Percentiles rank a stretch among this genome's conserved stretches.
These are phyloP conservation scores for Camelina laxa DNA, from an alignment of 345 rosid species.

Conservation along the genomic window DNA sequence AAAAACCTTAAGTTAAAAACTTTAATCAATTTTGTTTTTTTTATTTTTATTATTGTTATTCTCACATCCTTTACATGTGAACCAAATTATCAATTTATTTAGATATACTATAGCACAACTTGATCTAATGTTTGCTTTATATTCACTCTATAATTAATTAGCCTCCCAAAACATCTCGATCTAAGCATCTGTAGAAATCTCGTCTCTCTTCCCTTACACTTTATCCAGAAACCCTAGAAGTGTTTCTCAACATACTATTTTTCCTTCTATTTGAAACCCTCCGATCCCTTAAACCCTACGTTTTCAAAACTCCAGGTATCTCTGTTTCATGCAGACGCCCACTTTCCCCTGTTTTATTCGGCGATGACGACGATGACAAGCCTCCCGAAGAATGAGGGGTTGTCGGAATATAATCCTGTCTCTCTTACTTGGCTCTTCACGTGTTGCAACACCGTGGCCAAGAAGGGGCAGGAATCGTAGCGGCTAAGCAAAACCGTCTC, in stretches of 20 bases:
- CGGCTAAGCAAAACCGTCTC: slow-evolving; percentile 62
- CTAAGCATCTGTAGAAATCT: slow-evolving; percentile 20
- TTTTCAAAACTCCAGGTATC: slow-evolving; percentile 16
- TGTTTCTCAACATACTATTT: slow-evolving; percentile 5
- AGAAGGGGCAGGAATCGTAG: slow-evolving; percentile 92
- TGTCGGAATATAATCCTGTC: slow-evolving; percentile 77
- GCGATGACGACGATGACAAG: slow-evolving; percentile 56
- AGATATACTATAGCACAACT: neutral
- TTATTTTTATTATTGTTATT: no score
- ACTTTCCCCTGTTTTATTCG: slow-evolving; percentile 43
- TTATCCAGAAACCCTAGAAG: slow-evolving; percentile 29
- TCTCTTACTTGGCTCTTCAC: slow-evolving; percentile 81
- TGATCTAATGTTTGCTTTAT: neutral
- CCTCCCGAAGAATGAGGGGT: slow-evolving; percentile 96
- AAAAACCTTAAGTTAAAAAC: no score
- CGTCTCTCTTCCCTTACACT: slow-evolving; percentile 30
- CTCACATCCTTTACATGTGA: no score
- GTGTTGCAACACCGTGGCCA: slow-evolving; percentile 94
- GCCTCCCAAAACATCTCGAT: neutral
- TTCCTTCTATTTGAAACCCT: neutral
- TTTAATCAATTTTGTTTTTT: no score
- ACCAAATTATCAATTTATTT: no score
- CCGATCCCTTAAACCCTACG: slow-evolving; percentile 38
- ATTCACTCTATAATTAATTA: neutral
- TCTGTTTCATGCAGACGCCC: slow-evolving; percentile 49